Evolutionary conservation across 805 yeast species (phyloP).

Genomic region (Barnettozyma populi): DNA sequence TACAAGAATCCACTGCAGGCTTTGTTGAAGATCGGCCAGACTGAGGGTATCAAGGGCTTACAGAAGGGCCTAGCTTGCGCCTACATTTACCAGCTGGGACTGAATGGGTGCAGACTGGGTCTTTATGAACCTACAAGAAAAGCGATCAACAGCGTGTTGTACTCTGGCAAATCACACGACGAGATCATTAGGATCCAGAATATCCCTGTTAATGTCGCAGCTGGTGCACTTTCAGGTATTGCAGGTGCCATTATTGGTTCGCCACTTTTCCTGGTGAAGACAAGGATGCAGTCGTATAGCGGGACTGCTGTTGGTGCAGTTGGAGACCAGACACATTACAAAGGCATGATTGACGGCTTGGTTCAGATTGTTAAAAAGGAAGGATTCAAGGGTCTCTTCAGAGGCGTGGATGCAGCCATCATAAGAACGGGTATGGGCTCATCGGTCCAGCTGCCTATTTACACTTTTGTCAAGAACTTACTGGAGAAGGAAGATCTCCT

Average conservation of each 20-base stretch:
- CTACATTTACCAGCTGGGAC: slow-evolving; percentile 81
- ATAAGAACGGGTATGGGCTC: slow-evolving; percentile 95
- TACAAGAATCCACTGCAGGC: slow-evolving; percentile 90
- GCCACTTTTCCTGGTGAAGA: slow-evolving; percentile 87
- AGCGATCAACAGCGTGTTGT: slow-evolving; percentile 46
- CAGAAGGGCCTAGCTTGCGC: slow-evolving; percentile 91
- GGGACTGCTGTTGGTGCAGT: slow-evolving; percentile 43
- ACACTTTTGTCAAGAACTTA: slow-evolving; percentile 67
- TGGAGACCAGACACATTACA: slow-evolving; percentile 92
- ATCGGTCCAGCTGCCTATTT: slow-evolving; percentile 88
- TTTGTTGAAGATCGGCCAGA: slow-evolving; percentile 56
- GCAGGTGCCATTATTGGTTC: slow-evolving; percentile 89
- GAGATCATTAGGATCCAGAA: slow-evolving; percentile 47
- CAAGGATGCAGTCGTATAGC: slow-evolving; percentile 94
- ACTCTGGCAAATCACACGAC: slow-evolving; percentile 33
- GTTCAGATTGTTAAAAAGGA: slow-evolving; percentile 54
- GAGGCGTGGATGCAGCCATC: slow-evolving; percentile 94
- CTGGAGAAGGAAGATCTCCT: slow-evolving; percentile 38
- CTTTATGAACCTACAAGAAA: slow-evolving; percentile 85
- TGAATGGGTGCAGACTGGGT: slow-evolving; percentile 93
- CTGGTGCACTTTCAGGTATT: slow-evolving; percentile 83
- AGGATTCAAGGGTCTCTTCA: slow-evolving; percentile 73
- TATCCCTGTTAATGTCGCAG: slow-evolving; percentile 56
- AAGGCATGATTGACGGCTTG: slow-evolving; percentile 63
- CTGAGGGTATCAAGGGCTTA: slow-evolving; percentile 83